phyloP scores from a whole-genome alignment of 257 asterid genomes.

The Vinca minor region DNA sequence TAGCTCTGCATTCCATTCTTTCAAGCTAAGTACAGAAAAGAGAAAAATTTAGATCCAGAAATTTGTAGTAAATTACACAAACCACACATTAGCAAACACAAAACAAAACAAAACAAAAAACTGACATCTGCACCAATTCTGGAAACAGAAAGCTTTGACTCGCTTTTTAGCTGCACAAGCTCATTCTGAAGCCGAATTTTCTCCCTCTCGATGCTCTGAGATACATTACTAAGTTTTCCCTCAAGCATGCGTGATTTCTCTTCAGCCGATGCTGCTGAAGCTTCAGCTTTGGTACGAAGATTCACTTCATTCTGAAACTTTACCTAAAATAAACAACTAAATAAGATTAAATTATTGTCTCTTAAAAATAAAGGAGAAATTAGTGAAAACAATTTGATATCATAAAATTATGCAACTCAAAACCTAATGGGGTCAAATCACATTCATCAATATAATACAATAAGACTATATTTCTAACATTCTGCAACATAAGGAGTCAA shows the following conservation, averaged over 20 bases:
- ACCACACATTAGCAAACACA: background rate
- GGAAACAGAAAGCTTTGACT: slow-evolving; percentile 67
- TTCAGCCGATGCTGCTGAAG: slow-evolving; percentile 68
- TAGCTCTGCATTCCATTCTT: slow-evolving; percentile 76
- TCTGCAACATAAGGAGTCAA: background rate
- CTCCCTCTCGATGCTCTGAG: slow-evolving; percentile 66
- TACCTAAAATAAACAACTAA: slow-evolving; percentile 46
- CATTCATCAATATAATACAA: slow-evolving; percentile 1
- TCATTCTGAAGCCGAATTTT: slow-evolving; percentile 64
- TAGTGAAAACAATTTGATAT: background rate
- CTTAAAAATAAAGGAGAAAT: background rate
- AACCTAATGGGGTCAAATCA: background rate
- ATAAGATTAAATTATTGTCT: background rate
- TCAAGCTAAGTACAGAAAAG: slow-evolving; percentile 53
- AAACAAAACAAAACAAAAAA: slow-evolving; percentile 5
- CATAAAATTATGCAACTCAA: background rate
- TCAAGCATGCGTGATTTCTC: slow-evolving; percentile 62
- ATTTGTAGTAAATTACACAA: background rate
- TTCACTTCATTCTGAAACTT: slow-evolving; percentile 69
- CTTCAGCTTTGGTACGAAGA: slow-evolving; percentile 67
- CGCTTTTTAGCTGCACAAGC: slow-evolving; percentile 70
- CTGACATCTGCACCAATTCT: slow-evolving; percentile 75
- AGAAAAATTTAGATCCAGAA: slow-evolving; percentile 16
- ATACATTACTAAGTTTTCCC: slow-evolving; percentile 51
- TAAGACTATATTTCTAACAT: background rate